A percentile compares a stretch with the other conserved stretches of the same genome.
Conservation (phyloP, 106 monocot genomes). For the Narthecium ossifragum region DNA sequence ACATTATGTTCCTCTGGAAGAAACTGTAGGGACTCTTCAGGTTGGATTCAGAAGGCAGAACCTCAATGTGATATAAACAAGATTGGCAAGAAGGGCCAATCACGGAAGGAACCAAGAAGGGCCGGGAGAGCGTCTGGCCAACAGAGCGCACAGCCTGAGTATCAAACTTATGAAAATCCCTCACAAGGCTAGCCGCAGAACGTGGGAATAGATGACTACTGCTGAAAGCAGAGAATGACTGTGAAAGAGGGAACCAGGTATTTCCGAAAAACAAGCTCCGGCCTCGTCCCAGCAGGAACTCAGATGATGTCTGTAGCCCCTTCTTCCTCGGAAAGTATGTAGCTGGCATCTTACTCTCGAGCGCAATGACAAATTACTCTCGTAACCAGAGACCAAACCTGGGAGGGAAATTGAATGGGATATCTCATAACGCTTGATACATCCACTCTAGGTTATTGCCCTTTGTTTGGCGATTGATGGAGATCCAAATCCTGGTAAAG, state of each 20-base stretch:
- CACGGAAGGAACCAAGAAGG: conserved; percentile 4
- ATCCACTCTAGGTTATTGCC: too few relatives aligned
- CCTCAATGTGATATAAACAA: neutral
- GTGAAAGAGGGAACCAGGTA: conserved; percentile 12
- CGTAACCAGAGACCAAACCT: neutral
- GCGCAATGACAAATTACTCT: neutral
- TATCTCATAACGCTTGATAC: conserved; percentile 11
- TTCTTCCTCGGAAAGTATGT: conserved; percentile 8
- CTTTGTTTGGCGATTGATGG: too few relatives aligned
- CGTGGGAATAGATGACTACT: neutral
- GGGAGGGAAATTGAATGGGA: neutral
- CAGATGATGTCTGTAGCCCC: conserved; percentile 19
- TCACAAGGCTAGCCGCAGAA: neutral
- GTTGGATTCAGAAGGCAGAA: neutral
- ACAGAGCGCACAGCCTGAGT: neutral
- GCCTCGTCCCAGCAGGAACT: conserved; percentile 15
- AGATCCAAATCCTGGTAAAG: too few relatives aligned
- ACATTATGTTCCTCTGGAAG: conserved; percentile 28
- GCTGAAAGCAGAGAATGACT: conserved; percentile 7
- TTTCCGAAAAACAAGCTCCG: conserved; percentile 16
- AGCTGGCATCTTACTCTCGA: conserved; percentile 22
- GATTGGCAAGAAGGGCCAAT: neutral
- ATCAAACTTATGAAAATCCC: too few relatives aligned
- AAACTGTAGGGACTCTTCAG: neutral
- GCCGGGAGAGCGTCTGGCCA: neutral